Conservation (phyloP, 2,329 filamentous ascomycete genomes). For the Phoma sp. region DNA sequence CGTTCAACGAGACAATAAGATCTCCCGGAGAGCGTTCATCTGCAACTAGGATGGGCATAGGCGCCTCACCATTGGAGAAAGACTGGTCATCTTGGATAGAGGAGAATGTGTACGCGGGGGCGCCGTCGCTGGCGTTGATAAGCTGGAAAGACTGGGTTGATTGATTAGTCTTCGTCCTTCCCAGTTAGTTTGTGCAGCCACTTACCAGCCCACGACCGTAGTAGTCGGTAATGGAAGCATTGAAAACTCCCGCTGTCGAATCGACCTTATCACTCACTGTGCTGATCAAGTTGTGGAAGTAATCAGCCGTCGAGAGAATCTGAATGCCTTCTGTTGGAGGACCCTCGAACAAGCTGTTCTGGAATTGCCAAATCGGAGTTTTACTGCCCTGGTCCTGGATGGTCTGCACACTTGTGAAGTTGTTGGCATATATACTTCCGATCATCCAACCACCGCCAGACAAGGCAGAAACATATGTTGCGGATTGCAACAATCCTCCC, state of each 20-base stretch:
- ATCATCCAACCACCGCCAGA: slow-evolving; percentile 86
- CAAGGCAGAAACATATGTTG: slow-evolving; percentile 81
- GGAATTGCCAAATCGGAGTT: slow-evolving; percentile 66
- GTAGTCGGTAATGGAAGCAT: slow-evolving; percentile 80
- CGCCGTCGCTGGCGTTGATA: slow-evolving; percentile 76
- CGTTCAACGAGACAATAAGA: slow-evolving; percentile 68
- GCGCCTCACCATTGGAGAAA: slow-evolving; percentile 69
- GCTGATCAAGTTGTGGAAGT: slow-evolving; percentile 66
- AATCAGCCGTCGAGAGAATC: slow-evolving; percentile 62
- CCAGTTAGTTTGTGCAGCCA: too few species aligned
- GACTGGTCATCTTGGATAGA: slow-evolving; percentile 69
- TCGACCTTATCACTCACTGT: slow-evolving; percentile 66
- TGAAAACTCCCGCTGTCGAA: slow-evolving; percentile 65
- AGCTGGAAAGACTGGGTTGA: slow-evolving; percentile 68
- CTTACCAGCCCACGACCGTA: slow-evolving; percentile 78
- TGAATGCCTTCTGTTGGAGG: slow-evolving; percentile 59
- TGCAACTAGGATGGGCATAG: slow-evolving; percentile 75
- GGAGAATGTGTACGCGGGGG: slow-evolving; percentile 77
- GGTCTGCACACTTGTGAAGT: slow-evolving; percentile 72
- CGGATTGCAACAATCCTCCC: slow-evolving; percentile 78
- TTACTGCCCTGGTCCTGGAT: slow-evolving; percentile 57
- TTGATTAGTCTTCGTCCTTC: too few species aligned
- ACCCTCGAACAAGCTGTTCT: slow-evolving; percentile 65
- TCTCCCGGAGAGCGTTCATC: slow-evolving; percentile 70
- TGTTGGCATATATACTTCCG: slow-evolving; percentile 77